Evolutionary conservation across 2,329 filamentous ascomycete genomes (phyloP), one percentile per base, ranked within the genome.

Genomic region (Aspergillus viridinutans): DNA sequence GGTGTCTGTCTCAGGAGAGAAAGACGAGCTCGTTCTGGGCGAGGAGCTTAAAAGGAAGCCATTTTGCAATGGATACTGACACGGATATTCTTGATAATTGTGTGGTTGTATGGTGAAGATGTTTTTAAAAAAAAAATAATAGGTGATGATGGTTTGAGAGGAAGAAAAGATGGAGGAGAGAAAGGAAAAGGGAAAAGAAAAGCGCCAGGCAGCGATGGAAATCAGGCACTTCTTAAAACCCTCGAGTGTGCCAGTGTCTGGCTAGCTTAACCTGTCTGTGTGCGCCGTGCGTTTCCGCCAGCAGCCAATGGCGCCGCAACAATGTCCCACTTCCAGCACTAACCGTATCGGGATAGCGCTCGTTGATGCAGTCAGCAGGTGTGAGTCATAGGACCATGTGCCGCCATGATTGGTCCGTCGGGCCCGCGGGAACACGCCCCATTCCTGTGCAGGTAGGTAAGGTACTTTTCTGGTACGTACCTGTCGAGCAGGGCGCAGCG

Each of bases 201-300:
- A 55, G 54, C 59, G 56, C 63, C 66, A 76, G 74, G 71, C 72
- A 74, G 58, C 67, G 60, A 71, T 48, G 60, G 68, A 65, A 69
- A 64, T 73, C 68, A 76, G 70, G 72, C 72, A 74, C 67, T 68
- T 74, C 70, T 74, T 74, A 72, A 70, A 59, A 47, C 43, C 21
- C 21, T 47, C 12, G 23, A 47, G 43, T 47, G 43, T 43, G 43
- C 14, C 38, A 17, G 14, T 8, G 4, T 42, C 14, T 42, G 38
- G 38, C 12, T 35, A 35, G 32, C 14, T 5, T 35, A 35, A 5
- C 4, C 4, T 35, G 32, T 51, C 54, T 55, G 58, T 61, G 62
- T 61, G 62, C 59, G 56, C 49, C 45, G 63, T 66, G 59, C 51
- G 55, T 60, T 38, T n/a, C 54, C 43, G 51, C 50, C 50, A 47